A percentile compares a stretch with the other conserved stretches of the same genome.
Evolutionary conservation across 2,329 filamentous ascomycete species (phyloP).

Genomic region (Epichloe glyceriae): DNA sequence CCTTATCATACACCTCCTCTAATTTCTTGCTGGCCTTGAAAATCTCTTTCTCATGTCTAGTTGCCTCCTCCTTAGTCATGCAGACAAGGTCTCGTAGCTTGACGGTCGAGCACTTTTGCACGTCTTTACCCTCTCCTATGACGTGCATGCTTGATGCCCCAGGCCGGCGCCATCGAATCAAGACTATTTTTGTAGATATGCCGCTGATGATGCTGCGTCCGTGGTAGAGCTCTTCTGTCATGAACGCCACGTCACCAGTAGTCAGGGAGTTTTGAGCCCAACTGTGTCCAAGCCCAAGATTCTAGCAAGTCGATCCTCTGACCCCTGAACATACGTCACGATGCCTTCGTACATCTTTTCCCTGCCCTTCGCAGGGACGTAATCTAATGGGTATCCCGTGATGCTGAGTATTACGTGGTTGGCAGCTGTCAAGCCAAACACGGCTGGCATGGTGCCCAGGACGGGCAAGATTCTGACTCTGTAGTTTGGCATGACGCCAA

Average conservation of each 20-base stretch:
- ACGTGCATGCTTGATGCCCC: constrained; percentile 40
- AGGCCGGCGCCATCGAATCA: constrained; percentile 71
- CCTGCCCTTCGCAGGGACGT: constrained; percentile 64
- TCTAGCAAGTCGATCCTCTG: constrained; percentile 63
- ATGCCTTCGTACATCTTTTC: constrained; percentile 91
- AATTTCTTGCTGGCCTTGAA: constrained; percentile 53
- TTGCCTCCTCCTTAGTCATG: constrained; percentile 86
- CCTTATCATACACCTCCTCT: constrained; percentile 61
- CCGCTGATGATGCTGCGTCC: constrained; percentile 76
- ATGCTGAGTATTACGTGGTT: constrained; percentile 86
- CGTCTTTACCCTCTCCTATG: constrained; percentile 52
- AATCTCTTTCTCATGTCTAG: constrained; percentile 66
- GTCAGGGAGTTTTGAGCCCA: constrained; percentile 68
- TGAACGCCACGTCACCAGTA: constrained; percentile 68
- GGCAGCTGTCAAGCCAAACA: constrained; percentile 83
- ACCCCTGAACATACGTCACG: constrained; percentile 58
- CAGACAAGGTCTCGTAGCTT: constrained; percentile 62
- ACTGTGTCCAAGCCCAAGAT: constrained; percentile 24
- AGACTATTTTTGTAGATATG: constrained; percentile 60
- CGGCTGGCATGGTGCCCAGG: constrained; percentile 89
- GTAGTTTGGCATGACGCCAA: constrained; percentile 85
- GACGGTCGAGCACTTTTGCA: constrained; percentile 65
- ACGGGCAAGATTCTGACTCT: constrained; percentile 90
- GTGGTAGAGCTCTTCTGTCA: constrained; percentile 79
- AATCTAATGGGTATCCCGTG: constrained; percentile 73